Percentiles rank a stretch among this genome's conserved stretches.
phyloP scores from a whole-genome alignment of 345 rosid genomes.

The Populus tremula region DNA sequence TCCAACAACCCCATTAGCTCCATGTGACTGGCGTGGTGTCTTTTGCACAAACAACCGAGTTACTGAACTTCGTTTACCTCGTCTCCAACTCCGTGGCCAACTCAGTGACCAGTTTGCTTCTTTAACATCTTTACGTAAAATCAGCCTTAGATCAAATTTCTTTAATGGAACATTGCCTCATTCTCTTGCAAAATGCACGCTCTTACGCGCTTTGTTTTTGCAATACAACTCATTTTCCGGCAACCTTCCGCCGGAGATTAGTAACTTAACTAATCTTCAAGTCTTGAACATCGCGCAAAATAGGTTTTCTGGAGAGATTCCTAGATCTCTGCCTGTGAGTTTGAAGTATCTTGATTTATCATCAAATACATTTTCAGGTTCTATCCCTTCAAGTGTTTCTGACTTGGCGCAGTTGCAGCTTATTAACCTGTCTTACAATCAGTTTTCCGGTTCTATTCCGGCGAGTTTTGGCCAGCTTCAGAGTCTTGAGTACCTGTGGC shows the following conservation, averaged over 20 bases:
- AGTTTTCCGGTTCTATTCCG: constrained; percentile 72
- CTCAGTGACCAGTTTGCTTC: constrained; percentile 55
- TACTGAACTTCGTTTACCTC: constrained; percentile 70
- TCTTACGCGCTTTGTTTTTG: constrained; percentile 63
- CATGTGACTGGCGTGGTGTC: constrained; percentile 94
- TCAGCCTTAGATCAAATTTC: constrained; percentile 71
- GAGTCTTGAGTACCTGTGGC: constrained; percentile 65
- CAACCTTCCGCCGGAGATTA: constrained; percentile 49
- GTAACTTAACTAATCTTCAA: constrained; percentile 55
- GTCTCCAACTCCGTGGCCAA: constrained; percentile 68
- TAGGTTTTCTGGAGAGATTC: constrained; percentile 65
- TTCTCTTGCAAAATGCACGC: constrained; percentile 66
- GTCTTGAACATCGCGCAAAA: constrained; percentile 65
- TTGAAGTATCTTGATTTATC: constrained; percentile 69
- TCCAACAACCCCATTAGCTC: constrained; percentile 63
- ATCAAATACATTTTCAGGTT: constrained; percentile 64
- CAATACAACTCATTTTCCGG: constrained; percentile 90
- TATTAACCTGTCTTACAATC: constrained; percentile 74
- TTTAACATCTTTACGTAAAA: constrained; percentile 50
- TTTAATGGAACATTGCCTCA: constrained; percentile 75
- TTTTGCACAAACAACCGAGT: constrained; percentile 54
- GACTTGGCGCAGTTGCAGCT: constrained; percentile 61
- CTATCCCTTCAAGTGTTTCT: constrained; percentile 48
- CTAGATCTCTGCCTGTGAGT: constrained; percentile 40
- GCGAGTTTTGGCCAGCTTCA: constrained; percentile 62